These are phyloP conservation scores for Phoma sp. DNA, from an alignment of 2,329 filamentous ascomycete species.

Conservation along the genomic window DNA sequence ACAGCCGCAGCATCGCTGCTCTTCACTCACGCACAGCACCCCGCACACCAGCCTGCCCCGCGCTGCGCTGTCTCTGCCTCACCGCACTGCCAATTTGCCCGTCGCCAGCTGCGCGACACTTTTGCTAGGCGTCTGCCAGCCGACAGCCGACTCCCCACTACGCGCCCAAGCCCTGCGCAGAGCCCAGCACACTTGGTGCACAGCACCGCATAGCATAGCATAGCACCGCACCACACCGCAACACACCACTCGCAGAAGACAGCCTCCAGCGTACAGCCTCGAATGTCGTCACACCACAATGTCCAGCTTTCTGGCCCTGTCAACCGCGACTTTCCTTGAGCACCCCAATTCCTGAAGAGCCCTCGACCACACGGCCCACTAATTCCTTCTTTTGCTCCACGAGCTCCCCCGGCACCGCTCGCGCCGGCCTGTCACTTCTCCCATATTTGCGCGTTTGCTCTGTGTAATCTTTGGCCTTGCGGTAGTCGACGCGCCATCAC, in stretches of 20 bases:
- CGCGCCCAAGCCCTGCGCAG: slow-evolving; percentile 19
- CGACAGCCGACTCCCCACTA: slow-evolving; percentile 1
- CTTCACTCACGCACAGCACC: slow-evolving; percentile 4
- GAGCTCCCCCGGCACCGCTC: slow-evolving; percentile 16
- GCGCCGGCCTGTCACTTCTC: slow-evolving; percentile 8
- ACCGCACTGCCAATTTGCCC: not conserved
- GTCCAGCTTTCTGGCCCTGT: slow-evolving; percentile 54
- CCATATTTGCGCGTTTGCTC: not conserved
- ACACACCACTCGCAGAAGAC: slow-evolving; percentile 3
- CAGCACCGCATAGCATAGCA: too few species aligned
- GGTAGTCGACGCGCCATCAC: not conserved
- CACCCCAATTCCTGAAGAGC: slow-evolving; percentile 53
- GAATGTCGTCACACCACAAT: slow-evolving; percentile 58
- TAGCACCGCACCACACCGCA: not conserved
- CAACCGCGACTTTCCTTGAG: slow-evolving; percentile 59
- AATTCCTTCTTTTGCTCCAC: slow-evolving; percentile 39
- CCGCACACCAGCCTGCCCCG: slow-evolving; percentile 10
- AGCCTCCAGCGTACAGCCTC: slow-evolving; percentile 21
- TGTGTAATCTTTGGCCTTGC: not conserved
- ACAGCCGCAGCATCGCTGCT: slow-evolving; percentile 1
- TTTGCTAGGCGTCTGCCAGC: not conserved
- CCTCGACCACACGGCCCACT: slow-evolving; percentile 32
- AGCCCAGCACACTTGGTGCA: not conserved
- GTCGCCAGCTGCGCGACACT: slow-evolving; percentile 1
- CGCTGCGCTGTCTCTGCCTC: slow-evolving; percentile 13